These are phyloP conservation scores for Conticribra guillardii DNA, from an alignment of 108 stramenopile genomes.

Conservation along the genomic window DNA sequence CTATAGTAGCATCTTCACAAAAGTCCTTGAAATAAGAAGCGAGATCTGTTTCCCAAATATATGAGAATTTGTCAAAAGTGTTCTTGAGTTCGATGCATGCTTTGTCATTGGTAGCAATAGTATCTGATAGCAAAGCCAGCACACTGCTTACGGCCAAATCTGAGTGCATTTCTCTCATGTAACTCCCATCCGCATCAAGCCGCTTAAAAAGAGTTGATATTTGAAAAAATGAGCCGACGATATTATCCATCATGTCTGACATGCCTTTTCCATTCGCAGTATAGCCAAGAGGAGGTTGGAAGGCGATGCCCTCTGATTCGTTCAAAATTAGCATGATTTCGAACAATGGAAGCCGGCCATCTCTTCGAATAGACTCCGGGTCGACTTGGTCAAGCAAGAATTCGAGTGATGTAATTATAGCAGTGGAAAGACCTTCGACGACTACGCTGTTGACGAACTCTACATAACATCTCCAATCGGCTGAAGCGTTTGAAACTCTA, in stretches of 20 bases:
- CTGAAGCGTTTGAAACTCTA: conserved; percentile 65
- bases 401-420: conserved; percentile 69
- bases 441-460: conserved; percentile 87
- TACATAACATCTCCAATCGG: conserved; percentile 85
- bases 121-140: conserved; percentile 70
- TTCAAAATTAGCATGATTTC: conserved; percentile 77
- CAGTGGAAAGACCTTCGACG: conserved; percentile 72
- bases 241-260: conserved; percentile 66
- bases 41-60: conserved; percentile 83
- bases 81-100: conserved; percentile 65
- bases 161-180: conserved; percentile 79
- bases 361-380: conserved; percentile 54
- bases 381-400: conserved; percentile 79
- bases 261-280: conserved; percentile 56
- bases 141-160: conserved; percentile 67
- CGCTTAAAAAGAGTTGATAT: conserved; percentile 82
- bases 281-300: conserved; percentile 59
- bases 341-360: conserved; percentile 76
- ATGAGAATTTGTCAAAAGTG: conserved; percentile 69
- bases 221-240: conserved; percentile 82
- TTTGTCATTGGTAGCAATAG: conserved; percentile 61
- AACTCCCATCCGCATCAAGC: conserved; percentile 85
- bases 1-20: conserved; percentile 63
- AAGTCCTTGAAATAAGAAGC: conserved; percentile 72
- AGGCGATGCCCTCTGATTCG: conserved; percentile 53